A percentile compares a stretch with the other conserved stretches of the same genome.
Evolutionary conservation across 139 green algal genomes (phyloP).

Genomic region (Tetradesmus obliquus): DNA sequence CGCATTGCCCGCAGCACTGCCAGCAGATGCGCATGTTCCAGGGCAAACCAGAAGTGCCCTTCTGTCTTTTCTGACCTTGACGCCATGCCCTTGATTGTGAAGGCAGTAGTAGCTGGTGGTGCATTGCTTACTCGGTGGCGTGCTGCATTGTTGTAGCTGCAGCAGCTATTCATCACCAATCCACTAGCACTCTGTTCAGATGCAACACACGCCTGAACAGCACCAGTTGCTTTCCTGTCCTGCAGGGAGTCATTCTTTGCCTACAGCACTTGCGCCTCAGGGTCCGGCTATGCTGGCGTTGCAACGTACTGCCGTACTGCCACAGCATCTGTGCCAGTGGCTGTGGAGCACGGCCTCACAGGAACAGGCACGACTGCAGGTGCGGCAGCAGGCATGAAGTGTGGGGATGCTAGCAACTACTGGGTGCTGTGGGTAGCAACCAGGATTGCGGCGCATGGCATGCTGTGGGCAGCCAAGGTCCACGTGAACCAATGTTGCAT

Average conservation of each 20-base stretch:
- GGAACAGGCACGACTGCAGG: constrained; percentile 22
- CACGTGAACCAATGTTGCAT: no score
- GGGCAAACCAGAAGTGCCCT: neutral
- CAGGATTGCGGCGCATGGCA: no score
- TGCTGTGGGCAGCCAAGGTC: no score
- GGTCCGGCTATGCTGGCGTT: constrained; percentile 68
- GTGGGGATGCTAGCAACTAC: neutral
- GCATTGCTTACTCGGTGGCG: no score
- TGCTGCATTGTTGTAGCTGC: no score
- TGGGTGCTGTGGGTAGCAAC: no score
- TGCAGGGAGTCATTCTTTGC: constrained; percentile 76
- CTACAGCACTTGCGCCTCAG: constrained; percentile 47
- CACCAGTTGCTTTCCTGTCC: no score
- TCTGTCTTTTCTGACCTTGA: no score
- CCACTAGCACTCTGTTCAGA: no score
- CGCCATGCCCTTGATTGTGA: no score
- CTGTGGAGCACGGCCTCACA: constrained; percentile 65
- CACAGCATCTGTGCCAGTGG: constrained; percentile 43
- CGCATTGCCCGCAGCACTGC: neutral
- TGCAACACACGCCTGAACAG: neutral
- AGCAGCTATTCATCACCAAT: neutral
- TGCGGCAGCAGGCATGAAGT: neutral
- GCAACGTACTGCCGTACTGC: constrained; percentile 67
- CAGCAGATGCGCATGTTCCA: neutral
- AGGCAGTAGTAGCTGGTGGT: no score